Evolutionary conservation across 345 rosid species (phyloP).

Genomic region (Dipteronia sinensis): DNA sequence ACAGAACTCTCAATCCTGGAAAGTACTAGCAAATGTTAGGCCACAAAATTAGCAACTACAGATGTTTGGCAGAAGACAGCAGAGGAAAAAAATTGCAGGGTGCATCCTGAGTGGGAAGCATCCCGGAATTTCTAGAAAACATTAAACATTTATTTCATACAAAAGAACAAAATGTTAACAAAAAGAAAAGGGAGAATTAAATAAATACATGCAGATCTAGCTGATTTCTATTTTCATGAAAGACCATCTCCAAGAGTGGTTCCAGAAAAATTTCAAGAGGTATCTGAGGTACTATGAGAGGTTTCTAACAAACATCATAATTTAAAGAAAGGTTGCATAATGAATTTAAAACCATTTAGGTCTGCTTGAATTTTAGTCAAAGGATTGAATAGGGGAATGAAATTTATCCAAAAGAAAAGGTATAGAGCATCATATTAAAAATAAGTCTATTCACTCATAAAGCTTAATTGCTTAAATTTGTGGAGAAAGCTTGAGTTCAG

Average conservation of each 20-base stretch:
- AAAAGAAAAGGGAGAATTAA: not conserved
- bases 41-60: constrained; percentile 10
- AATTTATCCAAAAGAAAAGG: not conserved
- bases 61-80: not conserved
- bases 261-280: not conserved
- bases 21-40: constrained; percentile 23
- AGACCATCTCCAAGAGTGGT: not conserved
- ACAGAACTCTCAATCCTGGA: constrained; percentile 85
- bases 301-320: not conserved
- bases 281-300: not conserved
- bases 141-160: not conserved
- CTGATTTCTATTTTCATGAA: not conserved
- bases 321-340: not conserved
- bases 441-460: not conserved
- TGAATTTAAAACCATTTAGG: not conserved
- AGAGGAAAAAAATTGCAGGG: not conserved
- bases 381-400: not conserved
- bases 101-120: not conserved
- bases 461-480: not conserved
- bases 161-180: not conserved
- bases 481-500: not conserved
- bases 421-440: constrained; percentile 1
- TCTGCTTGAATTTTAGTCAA: not conserved
- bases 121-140: not conserved
- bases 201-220: not conserved